These are phyloP conservation scores for Hanseniaspora jakobsenii DNA, from an alignment of 805 yeast genomes.

Conservation along the genomic window DNA sequence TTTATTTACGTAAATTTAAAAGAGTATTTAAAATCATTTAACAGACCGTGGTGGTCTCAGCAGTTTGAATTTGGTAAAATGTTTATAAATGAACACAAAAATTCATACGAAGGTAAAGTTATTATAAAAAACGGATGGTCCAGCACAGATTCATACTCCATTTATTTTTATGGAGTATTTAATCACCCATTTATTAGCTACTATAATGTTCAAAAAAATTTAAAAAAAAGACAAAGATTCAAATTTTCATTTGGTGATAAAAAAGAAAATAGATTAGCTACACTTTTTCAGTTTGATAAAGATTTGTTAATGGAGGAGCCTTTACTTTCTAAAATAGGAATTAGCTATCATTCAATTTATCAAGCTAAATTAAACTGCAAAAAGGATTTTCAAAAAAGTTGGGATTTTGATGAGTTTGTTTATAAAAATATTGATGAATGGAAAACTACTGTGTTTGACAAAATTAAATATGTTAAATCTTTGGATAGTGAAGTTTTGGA, in stretches of 20 bases:
- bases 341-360: slow-evolving; percentile 18
- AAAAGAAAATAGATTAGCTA: slow-evolving; percentile 22
- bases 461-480: slow-evolving; percentile 17
- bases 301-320: slow-evolving; percentile 9
- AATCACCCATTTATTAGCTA: slow-evolving; percentile 19
- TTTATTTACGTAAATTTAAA: slow-evolving; percentile 25
- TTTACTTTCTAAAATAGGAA: slow-evolving; percentile 16
- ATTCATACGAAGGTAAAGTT: slow-evolving; percentile 23
- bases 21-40: slow-evolving; percentile 25
- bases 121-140: slow-evolving; percentile 29
- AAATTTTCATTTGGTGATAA: slow-evolving; percentile 10
- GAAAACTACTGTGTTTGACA: slow-evolving; percentile 24
- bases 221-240: slow-evolving; percentile 5
- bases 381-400: slow-evolving; percentile 2
- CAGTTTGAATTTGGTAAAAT: slow-evolving; percentile 25
- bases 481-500: slow-evolving; percentile 18
- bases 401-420: slow-evolving; percentile 15
- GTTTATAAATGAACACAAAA: slow-evolving; percentile 16
- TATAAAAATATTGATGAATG: slow-evolving; percentile 9
- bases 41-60: slow-evolving; percentile 29
- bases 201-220: slow-evolving; percentile 17
- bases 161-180: slow-evolving; percentile 28
- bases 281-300: slow-evolving; percentile 22
- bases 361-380: slow-evolving; percentile 17
- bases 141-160: slow-evolving; percentile 24